These are phyloP conservation scores for Nakataea oryzae DNA, from an alignment of 2,329 filamentous ascomycete genomes.

Conservation along the genomic window DNA sequence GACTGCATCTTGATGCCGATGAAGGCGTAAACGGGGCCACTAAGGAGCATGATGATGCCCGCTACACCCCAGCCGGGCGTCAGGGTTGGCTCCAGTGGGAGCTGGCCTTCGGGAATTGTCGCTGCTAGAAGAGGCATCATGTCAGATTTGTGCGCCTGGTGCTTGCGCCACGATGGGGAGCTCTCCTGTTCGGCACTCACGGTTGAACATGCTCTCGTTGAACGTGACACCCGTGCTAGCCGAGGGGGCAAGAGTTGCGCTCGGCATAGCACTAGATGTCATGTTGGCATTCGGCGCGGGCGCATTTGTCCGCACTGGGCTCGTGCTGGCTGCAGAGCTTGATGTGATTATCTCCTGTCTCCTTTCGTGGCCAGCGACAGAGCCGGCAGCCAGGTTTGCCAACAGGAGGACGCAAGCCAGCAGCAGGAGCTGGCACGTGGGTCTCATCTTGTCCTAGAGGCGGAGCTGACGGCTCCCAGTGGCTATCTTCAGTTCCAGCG, in stretches of 20 bases:
- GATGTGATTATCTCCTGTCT: neutral
- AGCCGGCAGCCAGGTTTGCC: neutral
- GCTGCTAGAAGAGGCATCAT: conserved; percentile 18
- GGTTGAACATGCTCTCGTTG: conserved; percentile 13
- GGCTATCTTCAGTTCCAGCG: neutral
- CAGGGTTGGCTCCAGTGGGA: conserved; percentile 64
- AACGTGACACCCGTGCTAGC: neutral
- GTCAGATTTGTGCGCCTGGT: neutral
- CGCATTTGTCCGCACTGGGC: neutral
- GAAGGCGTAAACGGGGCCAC: conserved; percentile 61
- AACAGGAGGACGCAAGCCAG: neutral
- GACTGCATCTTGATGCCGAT: conserved; percentile 75
- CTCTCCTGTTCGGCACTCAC: conserved; percentile 10
- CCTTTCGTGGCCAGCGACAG: neutral
- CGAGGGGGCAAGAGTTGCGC: neutral
- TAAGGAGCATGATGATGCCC: conserved; percentile 64
- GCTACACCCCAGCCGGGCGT: conserved; percentile 75
- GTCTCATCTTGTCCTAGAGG: neutral
- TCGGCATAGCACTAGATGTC: neutral
- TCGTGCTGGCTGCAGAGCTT: neutral
- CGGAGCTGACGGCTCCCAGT: neutral
- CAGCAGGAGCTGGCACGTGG: neutral
- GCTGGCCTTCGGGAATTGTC: conserved; percentile 35
- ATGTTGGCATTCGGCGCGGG: neutral
- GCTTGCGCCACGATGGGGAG: neutral